These are phyloP conservation scores for Xylaria bambusicola DNA, from an alignment of 495 filamentous ascomycete genomes.

Conservation along the genomic window DNA sequence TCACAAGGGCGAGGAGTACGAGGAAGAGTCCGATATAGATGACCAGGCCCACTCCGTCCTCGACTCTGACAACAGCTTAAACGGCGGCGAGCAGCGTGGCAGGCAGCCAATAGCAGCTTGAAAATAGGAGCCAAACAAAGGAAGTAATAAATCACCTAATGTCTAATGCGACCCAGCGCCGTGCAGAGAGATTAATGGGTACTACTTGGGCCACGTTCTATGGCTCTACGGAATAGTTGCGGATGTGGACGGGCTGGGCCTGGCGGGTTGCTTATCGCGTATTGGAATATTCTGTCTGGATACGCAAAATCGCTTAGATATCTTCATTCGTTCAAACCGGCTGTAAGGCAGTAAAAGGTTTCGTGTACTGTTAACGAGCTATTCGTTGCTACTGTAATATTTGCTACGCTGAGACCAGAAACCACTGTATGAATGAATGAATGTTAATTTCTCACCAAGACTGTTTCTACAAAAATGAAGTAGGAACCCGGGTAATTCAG, in stretches of 20 bases:
- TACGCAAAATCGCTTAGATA: conserved; percentile 1
- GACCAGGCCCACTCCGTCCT: conserved; percentile 47
- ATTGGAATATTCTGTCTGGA: not conserved
- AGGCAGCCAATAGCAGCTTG: conserved; percentile 12
- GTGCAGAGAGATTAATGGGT: not conserved
- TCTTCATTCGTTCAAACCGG: conserved; percentile 1
- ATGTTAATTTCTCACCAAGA: no score
- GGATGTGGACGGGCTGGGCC: not conserved
- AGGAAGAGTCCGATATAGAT: conserved; percentile 56
- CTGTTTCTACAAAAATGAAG: no score
- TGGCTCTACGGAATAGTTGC: not conserved
- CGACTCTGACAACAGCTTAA: conserved; percentile 45
- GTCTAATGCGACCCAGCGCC: conserved; percentile 30
- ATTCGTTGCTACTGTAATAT: not conserved
- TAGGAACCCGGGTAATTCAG: no score
- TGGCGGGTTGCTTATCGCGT: not conserved
- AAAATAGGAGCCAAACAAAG: not conserved
- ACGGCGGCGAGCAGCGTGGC: conserved; percentile 47
- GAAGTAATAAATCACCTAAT: conserved; percentile 23
- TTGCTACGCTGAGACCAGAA: not conserved
- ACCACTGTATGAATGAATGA: not conserved
- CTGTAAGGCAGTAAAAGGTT: not conserved
- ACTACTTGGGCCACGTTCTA: not conserved
- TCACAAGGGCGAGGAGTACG: conserved; percentile 59
- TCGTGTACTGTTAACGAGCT: conserved; percentile 25